Evolutionary conservation across 1,284 basidiomycete species (phyloP), one percentile per base, ranked within the genome.

Genomic region (Cystobasidium sp.): DNA sequence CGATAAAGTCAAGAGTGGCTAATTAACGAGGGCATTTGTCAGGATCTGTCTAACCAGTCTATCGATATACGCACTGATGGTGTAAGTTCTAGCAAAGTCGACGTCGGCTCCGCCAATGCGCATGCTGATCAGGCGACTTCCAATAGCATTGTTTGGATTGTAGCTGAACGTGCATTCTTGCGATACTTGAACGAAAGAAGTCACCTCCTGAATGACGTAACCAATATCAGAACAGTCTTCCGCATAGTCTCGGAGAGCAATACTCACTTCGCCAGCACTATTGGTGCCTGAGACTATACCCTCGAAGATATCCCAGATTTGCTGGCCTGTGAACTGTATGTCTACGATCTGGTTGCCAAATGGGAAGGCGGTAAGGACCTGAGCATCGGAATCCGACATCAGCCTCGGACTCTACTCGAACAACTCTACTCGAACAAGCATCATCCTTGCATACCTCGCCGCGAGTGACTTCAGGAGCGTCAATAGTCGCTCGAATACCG

Each of bases 121-220:
- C 52, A 85, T 79, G 24, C 81, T 82, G 70, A 84, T 81, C 46
- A 85, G 78, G 52, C 81, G 80, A n/a, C 76, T 75, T n/a, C 79
- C 79, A 49, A 78, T 78, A 14, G 75, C 44, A 51, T 82, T 83
- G 20, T 72, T 76, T 2, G 82, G 81, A 75, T 84, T 83, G 74
- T 82, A 84, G 0, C 81, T 81, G 73, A 85, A 80, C 61, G 80
- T 76, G 59, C 85, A 79, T 47, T 79, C 82, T 52, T 78, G 75
- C 1, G 84, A 84, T 49, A 85, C 81, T 74, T 85, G 84, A 1
- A 83, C 80, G 69, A 83, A 84, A 51, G 82, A 83, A 6, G 82
- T 82, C 39, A 84, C 82, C 10, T 75, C 58, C 47, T 77, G 44
- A 14, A 51, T 16, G 47, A 16, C 3, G 47, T 51, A 31, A 2